Evolutionary conservation across 495 filamentous ascomycete genomes (phyloP).

Genomic region (Choiromyces venosus): DNA sequence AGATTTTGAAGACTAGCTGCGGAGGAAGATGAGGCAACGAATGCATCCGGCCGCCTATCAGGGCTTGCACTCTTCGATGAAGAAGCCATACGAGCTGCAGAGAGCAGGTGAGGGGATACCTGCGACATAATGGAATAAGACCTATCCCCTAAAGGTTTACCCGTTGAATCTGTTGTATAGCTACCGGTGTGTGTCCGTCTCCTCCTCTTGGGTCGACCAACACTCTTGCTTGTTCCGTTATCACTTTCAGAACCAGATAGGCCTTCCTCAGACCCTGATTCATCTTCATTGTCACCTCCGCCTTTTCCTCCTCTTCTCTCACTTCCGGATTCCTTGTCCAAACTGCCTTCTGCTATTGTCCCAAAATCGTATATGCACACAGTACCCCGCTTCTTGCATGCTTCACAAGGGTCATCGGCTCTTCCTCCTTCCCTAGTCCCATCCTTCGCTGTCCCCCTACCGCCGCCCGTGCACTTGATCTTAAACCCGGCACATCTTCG

Average conservation of each 20-base stretch:
- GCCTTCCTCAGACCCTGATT: conserved; percentile 31
- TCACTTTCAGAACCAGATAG: conserved; percentile 24
- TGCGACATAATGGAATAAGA: conserved; percentile 10
- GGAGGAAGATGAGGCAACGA: conserved; percentile 11
- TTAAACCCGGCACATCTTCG: conserved; percentile 41
- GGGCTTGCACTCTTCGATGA: conserved; percentile 26
- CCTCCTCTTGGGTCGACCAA: conserved; percentile 31
- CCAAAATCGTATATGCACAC: conserved; percentile 43
- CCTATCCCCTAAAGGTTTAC: conserved; percentile 18
- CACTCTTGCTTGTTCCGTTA: conserved; percentile 8
- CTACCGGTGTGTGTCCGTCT: conserved; percentile 21
- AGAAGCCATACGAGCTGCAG: conserved; percentile 31
- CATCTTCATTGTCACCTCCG: conserved; percentile 21
- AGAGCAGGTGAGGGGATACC: conserved; percentile 38
- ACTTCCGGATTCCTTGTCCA: conserved; percentile 17
- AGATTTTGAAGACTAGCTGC: conserved; percentile 20
- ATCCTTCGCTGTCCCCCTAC: conserved; percentile 33
- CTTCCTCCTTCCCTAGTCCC: conserved; percentile 33
- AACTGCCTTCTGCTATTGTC: conserved; percentile 15
- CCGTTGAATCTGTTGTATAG: conserved; percentile 20
- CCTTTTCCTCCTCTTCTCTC: conserved; percentile 16
- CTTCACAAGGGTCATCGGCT: conserved; percentile 40
- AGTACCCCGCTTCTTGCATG: conserved; percentile 39
- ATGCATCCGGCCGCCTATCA: background rate
- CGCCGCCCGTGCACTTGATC: conserved; percentile 41